Conservation (phyloP, 2,329 filamentous ascomycete genomes). For the Aspergillus terreus region DNA sequence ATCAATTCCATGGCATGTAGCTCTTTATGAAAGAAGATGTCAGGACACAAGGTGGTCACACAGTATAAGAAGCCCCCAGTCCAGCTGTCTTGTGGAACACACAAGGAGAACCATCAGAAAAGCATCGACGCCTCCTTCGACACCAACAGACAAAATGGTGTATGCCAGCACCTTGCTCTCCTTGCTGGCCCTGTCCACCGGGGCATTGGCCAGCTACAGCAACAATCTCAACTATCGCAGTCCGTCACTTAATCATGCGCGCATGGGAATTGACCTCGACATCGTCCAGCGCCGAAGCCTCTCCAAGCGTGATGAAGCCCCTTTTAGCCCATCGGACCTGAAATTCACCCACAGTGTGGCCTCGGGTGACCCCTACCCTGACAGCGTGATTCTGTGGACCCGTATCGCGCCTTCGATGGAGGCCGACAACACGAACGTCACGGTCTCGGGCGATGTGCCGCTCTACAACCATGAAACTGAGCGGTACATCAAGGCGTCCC, state of each 20-base stretch:
- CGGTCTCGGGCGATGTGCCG: slow-evolving; percentile 55
- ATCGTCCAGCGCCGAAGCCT: slow-evolving; percentile 60
- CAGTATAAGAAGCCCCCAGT: no score
- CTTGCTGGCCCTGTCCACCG: slow-evolving; percentile 14
- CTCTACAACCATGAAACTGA: slow-evolving; percentile 53
- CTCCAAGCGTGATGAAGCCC: slow-evolving; percentile 50
- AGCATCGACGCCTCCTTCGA: neutral
- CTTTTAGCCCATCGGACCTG: slow-evolving; percentile 46
- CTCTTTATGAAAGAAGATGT: no score
- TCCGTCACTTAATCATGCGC: slow-evolving; percentile 61
- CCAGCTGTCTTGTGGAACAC: neutral
- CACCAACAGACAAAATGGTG: slow-evolving; percentile 3
- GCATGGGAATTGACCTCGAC: slow-evolving; percentile 45
- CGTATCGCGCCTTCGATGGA: slow-evolving; percentile 39
- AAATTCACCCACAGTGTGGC: slow-evolving; percentile 64
- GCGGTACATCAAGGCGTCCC: slow-evolving; percentile 55
- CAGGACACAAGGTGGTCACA: no score
- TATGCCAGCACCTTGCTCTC: slow-evolving; percentile 7
- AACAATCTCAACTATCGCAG: slow-evolving; percentile 65
- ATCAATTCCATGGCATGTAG: neutral
- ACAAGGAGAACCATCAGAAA: neutral
- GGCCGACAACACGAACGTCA: slow-evolving; percentile 48
- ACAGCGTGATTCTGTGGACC: slow-evolving; percentile 45
- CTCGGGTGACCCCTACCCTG: slow-evolving; percentile 43
- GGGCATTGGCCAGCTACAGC: slow-evolving; percentile 22